Base-by-base conservation (phyloP, 169 alveolate species). In the Cryptosporidium sp. region DNA sequence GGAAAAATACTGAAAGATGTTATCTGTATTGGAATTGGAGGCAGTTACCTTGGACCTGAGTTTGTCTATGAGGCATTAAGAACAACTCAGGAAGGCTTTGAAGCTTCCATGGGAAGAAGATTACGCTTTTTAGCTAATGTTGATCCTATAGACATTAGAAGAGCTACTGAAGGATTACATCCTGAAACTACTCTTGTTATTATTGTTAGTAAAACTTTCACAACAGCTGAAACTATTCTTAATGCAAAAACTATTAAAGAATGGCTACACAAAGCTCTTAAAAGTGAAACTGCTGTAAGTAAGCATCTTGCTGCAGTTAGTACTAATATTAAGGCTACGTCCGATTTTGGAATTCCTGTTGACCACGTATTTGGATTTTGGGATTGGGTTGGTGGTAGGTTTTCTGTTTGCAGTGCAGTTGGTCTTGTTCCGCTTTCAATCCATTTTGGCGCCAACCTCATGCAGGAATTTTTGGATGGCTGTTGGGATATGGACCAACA, bases 331-430 rank as follows among this genome's bases (percentile, higher is more conserved):
- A 93, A 94, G 58, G 95, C 94, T 62, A 97, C 99, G 4, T 92
- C 92, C 39, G 96, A 96, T 75, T 98, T 98, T 80, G 99, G 99
- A 45, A 95, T 98, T 26, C 91, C 92, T 35, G 96, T 95, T 65
- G 97, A 96, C 69, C 94, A 95, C 61, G 99, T 98, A 16, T 98
- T 98, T 85, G 99, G 99, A 29, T 98, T 98, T 91, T 98, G 99
- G 99, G 99, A 98, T 92, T 98, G 99, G 99, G 99, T 97, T 61
- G 99, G 99, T 9, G 99, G 99, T 21, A 94, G 99, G 65, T 98
- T 94, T 95, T 97, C 99, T 23, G 99, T 98, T 0, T 96, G 99
- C 70, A 94, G 98, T 84, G 99, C 99, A 1, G 99, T 98, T n/a
- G 99, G 99, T 37, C 92, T 98, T 4, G 92, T 98, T 0, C 99